phyloP scores from a whole-genome alignment of 2,329 filamentous ascomycete species.

The Nemania sp. region DNA sequence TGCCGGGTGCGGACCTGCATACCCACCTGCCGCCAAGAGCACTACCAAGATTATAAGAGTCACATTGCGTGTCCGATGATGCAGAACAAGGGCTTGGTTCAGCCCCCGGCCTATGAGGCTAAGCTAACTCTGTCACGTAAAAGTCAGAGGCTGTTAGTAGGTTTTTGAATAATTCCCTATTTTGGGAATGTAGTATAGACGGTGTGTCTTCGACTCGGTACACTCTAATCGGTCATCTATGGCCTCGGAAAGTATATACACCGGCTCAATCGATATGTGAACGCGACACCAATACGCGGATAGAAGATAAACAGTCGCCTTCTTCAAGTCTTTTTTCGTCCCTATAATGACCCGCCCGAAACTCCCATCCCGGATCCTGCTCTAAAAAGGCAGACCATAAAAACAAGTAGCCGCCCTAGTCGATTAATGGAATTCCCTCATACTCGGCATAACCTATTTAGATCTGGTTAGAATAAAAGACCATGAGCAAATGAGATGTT shows the following conservation, averaged over 20 bases:
- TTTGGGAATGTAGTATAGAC: background rate
- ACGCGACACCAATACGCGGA: background rate
- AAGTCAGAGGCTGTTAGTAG: slow-evolving; percentile 1
- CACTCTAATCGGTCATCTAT: slow-evolving; percentile 6
- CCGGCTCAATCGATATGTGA: background rate
- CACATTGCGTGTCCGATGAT: background rate
- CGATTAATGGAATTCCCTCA: background rate
- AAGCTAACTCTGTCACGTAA: background rate
- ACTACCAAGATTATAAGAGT: no score
- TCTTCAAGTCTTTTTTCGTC: slow-evolving; percentile 9
- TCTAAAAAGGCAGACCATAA: background rate
- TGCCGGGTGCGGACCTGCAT: slow-evolving; percentile 61
- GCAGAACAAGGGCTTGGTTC: background rate
- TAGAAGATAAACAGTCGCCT: slow-evolving; percentile 2
- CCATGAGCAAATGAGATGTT: no score
- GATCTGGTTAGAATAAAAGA: no score
- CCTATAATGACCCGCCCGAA: slow-evolving; percentile 11
- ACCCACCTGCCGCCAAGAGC: no score
- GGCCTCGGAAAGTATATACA: slow-evolving; percentile 18
- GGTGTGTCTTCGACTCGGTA: slow-evolving; percentile 3
- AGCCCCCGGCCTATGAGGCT: background rate
- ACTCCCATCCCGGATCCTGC: slow-evolving; percentile 16
- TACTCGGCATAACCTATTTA: no score
- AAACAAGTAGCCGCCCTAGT: background rate
- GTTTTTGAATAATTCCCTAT: background rate